Evolutionary conservation across 345 rosid species (phyloP), one percentile per base, ranked within the genome.

Genomic region (Eucalyptus shirleyi): DNA sequence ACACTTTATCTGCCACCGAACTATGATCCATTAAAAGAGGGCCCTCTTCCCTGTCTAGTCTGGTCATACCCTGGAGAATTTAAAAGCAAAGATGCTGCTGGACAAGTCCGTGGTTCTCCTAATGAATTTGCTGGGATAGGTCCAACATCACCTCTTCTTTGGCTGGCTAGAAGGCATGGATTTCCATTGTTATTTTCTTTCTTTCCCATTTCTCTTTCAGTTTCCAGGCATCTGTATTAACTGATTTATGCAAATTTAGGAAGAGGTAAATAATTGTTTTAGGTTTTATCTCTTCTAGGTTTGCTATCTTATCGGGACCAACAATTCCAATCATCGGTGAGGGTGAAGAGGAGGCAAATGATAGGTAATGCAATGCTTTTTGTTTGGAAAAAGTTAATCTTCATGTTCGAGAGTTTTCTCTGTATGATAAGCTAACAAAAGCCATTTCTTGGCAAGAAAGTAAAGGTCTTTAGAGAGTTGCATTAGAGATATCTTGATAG

Each of bases 1-100:
- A 98, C 99, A 86, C 92, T 98, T 83, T 98, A 96, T 93, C 91
- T 98, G 91, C 99, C 99, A 40, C 99, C 98, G 45, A 95, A 94
- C 89, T 97, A 97, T 94, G 98, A 96, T 95, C 95, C 98, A 34
- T 91, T 94, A 87, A 96, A 95, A 91, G 99, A 96, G 50, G 99
- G 98, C 44, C 98, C 99, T 87, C 98, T 98, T 88, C 99, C 99
- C 86, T 98, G 99, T 92, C 91, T 98, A 86, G 92, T 97, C 81
- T 98, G 99, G 99, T 98, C 99, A 82, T 97, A 98, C 72, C 99
- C 99, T 65, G 99, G 99, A 90, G 99, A 98, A 93, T 98, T 98
- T 91, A 98, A 98, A 92, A 98, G 98, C 95, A 98, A 97, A 96
- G 99, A 97, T 92, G 99, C 99, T 91, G 99, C 99, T 72, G 93